A percentile compares a stretch with the other conserved stretches of the same genome.
phyloP scores from a whole-genome alignment of 257 asterid genomes.

The Jacaranda mimosifolia region DNA sequence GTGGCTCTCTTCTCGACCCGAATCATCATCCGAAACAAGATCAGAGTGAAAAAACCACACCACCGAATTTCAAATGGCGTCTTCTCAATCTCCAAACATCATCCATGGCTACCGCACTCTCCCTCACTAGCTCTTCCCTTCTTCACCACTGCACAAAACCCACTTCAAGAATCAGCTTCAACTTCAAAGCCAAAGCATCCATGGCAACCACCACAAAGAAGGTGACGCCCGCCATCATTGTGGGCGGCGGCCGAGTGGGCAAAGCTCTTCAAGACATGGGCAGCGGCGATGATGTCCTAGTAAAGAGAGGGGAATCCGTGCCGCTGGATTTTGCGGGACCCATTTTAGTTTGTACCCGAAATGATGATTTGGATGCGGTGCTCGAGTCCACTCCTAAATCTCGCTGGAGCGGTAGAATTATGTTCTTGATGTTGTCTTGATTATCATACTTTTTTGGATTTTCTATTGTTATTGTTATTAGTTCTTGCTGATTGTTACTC shows the following conservation, averaged over 20 bases:
- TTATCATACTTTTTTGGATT: neutral
- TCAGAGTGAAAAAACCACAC: conserved; percentile 28
- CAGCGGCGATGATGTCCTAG: conserved; percentile 71
- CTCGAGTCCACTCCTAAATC: conserved; percentile 87
- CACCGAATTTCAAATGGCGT: conserved; percentile 47
- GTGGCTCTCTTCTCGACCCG: conserved; percentile 72
- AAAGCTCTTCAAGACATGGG: conserved; percentile 93
- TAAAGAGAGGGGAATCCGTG: conserved; percentile 87
- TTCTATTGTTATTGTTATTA: neutral
- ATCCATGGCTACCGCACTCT: conserved; percentile 50
- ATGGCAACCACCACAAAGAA: conserved; percentile 62
- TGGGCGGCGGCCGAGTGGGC: conserved; percentile 97
- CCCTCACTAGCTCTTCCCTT: conserved; percentile 61
- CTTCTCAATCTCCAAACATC: conserved; percentile 45
- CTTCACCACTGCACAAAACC: conserved; percentile 47
- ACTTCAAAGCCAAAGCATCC: conserved; percentile 48
- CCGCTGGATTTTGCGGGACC: conserved; percentile 87
- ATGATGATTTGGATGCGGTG: conserved; percentile 93
- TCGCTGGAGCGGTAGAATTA: conserved; percentile 82
- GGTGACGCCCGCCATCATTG: conserved; percentile 84
- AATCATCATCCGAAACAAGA: conserved; percentile 39
- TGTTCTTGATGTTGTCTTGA: neutral
- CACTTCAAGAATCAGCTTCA: conserved; percentile 44
- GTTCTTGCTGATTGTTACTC: conserved; percentile 22
- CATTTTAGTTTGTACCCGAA: conserved; percentile 89